Evolutionary conservation across 2,329 filamentous ascomycete species (phyloP), one percentile per base, ranked within the genome.

Genomic region (Thielaviopsis punctulata): DNA sequence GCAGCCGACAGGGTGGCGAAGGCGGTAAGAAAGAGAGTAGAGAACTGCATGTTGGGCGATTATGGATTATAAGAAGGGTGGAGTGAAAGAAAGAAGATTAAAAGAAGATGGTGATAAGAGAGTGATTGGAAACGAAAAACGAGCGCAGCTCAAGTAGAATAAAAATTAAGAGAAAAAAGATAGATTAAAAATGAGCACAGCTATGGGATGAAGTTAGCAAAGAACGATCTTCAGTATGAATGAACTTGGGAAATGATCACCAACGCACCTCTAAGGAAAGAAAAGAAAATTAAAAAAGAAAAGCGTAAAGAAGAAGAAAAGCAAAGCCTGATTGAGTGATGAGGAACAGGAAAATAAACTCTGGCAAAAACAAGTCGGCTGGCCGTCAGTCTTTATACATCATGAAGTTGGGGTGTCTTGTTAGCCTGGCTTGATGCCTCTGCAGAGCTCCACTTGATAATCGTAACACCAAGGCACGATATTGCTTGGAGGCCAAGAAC

Each of bases 1-100:
- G 71, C 71, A 51, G 61, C 58, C 56, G 63, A 68, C 56, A 73
- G 59, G 56, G 69, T 67, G 57, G 69, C 69, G 52, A 73, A 64
- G 54, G 64, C 64, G 61, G 67, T 63, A n/a, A 59, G 49, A 47
- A 60, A 45, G 45, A 60, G 27, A 27, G 58, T 55, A 52, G 54
- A 51, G 24, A 55, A 33, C 53, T 51, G 51, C 54, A 55, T 55
- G 12, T 44, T 55, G 47, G 25, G n/a, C n/a, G n/a, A 22, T 46
- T 15, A 18, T 12, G 15, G 36, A 25, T 23, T 45, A 25, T n/a
- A 21, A 18, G 44, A 10, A 10, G 19, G 41, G 22, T 41, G 1
- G 10, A 21, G 25, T 10, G 21, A 39, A 18, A 22, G 23, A 19
- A 23, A 39, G 24, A n/a, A 10, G 22, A 48, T 43, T 45, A 24